Evolutionary conservation across 1,139 yeast species (phyloP).

Genomic region (Sugiyamaella sp.): DNA sequence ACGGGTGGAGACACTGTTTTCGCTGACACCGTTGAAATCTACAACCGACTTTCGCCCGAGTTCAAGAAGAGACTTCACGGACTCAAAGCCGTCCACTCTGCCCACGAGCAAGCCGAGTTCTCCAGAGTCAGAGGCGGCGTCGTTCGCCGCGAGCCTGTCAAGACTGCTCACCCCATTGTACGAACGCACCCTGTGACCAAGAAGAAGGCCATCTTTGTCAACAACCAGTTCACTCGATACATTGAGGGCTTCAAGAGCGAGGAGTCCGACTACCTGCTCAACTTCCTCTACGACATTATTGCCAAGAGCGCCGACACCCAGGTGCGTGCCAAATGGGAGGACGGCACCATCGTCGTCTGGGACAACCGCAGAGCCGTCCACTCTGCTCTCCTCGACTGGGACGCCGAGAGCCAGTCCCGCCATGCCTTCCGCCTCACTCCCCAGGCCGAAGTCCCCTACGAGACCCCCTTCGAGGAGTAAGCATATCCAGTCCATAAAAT

Average conservation of each 20-base stretch:
- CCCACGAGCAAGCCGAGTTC: conserved; percentile 52
- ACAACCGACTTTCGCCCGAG: conserved; percentile 58
- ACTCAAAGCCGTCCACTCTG: conserved; percentile 56
- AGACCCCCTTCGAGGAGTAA: conserved; percentile 15
- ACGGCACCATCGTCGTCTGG: conserved; percentile 62
- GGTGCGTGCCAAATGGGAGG: conserved; percentile 61
- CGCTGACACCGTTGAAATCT: conserved; percentile 58
- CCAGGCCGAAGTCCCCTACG: conserved; percentile 38
- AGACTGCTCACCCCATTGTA: conserved; percentile 56
- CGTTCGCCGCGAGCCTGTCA: conserved; percentile 55
- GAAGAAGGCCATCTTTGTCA: conserved; percentile 55
- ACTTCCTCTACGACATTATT: conserved; percentile 54
- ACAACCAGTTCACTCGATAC: conserved; percentile 56
- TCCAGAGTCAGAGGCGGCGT: conserved; percentile 51
- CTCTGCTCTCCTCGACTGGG: conserved; percentile 67
- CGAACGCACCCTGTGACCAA: conserved; percentile 62
- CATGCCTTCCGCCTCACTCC: conserved; percentile 42
- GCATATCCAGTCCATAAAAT: neutral
- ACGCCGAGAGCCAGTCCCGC: conserved; percentile 42
- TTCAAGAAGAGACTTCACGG: conserved; percentile 54
- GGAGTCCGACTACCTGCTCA: conserved; percentile 55
- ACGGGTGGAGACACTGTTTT: conserved; percentile 66
- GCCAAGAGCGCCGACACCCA: conserved; percentile 56
- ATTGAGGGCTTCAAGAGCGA: conserved; percentile 60
- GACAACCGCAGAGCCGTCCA: conserved; percentile 69